A percentile compares a stretch with the other conserved stretches of the same genome.
Evolutionary conservation across 1,284 basidiomycete genomes (phyloP).

Genomic region (Pseudozyma pruni): DNA sequence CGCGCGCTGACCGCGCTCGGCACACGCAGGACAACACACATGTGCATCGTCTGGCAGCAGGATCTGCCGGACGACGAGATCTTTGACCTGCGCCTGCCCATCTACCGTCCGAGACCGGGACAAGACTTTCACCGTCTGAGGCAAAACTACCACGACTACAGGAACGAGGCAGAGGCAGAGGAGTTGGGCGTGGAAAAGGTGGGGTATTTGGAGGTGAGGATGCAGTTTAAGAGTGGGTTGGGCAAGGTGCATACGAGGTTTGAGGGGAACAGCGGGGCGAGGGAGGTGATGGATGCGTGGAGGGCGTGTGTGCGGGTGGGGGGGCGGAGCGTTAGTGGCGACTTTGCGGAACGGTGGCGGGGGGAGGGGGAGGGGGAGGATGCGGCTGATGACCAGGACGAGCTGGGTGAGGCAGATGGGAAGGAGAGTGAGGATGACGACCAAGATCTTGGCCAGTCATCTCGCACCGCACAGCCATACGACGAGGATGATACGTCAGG

Average conservation of each 20-base stretch:
- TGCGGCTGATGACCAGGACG: not conserved
- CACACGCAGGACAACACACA: conserved; percentile 23
- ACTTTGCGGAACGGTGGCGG: conserved; percentile 35
- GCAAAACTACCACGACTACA: conserved; percentile 51
- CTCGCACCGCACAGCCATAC: no score
- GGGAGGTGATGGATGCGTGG: conserved; percentile 51
- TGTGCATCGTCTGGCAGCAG: conserved; percentile 52
- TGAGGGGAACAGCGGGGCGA: conserved; percentile 36
- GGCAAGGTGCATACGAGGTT: conserved; percentile 49
- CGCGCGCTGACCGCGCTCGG: conserved; percentile 34
- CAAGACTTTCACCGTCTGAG: conserved; percentile 44
- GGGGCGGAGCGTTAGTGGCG: conserved; percentile 33
- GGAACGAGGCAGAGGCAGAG: conserved; percentile 34
- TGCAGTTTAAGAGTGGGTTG: conserved; percentile 56
- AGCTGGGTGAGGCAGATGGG: not conserved
- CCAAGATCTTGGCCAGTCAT: no score
- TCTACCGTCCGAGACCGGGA: conserved; percentile 30
- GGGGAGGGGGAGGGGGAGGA: conserved; percentile 1
- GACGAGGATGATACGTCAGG: no score
- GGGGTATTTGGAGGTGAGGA: conserved; percentile 29
- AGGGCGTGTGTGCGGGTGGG: conserved; percentile 39
- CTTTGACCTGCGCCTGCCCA: conserved; percentile 30
- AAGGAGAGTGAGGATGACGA: no score
- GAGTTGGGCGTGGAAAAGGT: conserved; percentile 35
- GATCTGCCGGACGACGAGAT: conserved; percentile 53